Evolutionary conservation across 352 stramenopile genomes (phyloP), one percentile per base, ranked within the genome.

Genomic region (Pythium oligandrum): DNA sequence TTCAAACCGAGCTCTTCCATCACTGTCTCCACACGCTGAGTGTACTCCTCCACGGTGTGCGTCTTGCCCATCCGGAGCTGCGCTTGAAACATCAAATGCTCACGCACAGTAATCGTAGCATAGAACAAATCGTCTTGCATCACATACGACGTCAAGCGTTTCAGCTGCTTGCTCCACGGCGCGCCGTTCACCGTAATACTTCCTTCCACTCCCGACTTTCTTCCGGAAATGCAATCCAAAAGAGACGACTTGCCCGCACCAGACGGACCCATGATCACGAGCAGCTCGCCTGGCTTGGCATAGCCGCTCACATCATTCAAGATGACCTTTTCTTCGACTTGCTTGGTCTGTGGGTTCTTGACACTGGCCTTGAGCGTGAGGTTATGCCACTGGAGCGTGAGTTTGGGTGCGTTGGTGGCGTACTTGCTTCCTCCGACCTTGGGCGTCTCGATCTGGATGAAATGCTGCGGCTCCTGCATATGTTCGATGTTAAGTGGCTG

Each of bases 231-330:
- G 26, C 97, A 95, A 74, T 98, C 92, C 6, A 97, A 78, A 5
- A 98, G 76, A 2, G 93, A 97, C n/a, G 87, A 97, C 62, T 98
- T 98, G 6, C 90, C 89, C 35, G 84, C 79, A 9, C 83, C 82
- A 0, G 70, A 83, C 1, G 72, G 73, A 11, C 80, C 83, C 71
- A 89, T 87, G 55, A 93, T 71, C 10, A 82, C 76, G 7, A 88
- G 55, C 2, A 90, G 61, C 26, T 80, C 64, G 6, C 79, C 80
- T 4, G 77, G 78, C 5, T 46, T 44, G 2, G 76, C 75, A 12
- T 55, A 57, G 0, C 78, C 80, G 36, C 52, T 75, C 4, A 90
- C 68, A 40, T 72, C 59, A 11, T 68, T 61, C 2, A 93, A 60
- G 46, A 93, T 84, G 2, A 55, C 32, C 46, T 83, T 86, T n/a